Evolutionary conservation across 371 early-diverging fungal species (phyloP).

Genomic region (Mortierella sp.): DNA sequence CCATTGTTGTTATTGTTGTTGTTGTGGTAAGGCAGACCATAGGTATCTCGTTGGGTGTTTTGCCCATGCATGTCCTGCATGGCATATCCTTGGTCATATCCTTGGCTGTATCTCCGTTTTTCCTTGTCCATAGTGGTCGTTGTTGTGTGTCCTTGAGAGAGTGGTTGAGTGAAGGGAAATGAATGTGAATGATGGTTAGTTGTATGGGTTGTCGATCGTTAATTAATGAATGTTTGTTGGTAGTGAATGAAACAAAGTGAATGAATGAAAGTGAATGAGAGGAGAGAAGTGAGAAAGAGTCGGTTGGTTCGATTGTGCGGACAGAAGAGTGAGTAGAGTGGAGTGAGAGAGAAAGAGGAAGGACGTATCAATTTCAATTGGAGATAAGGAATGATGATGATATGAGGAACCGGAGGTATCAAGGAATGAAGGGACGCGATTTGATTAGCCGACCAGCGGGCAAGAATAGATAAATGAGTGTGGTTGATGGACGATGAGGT

Average conservation of each 20-base stretch:
- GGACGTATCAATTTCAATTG: not conserved
- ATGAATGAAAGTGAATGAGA: constrained; percentile 7
- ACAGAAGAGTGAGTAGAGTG: not conserved
- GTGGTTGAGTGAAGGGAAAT: not conserved
- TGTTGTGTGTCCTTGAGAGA: not conserved
- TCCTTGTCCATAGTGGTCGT: not conserved
- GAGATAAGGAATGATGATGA: not conserved
- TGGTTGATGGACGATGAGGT: not conserved
- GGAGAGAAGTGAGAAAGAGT: not conserved
- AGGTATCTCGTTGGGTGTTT: constrained; percentile 5
- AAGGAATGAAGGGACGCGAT: no score
- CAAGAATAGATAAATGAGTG: no score
- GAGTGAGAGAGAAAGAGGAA: not conserved
- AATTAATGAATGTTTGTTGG: no score
- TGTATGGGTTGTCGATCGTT: no score
- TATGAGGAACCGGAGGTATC: not conserved
- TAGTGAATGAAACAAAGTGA: not conserved
- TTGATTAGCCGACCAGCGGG: not conserved
- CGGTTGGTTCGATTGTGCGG: not conserved
- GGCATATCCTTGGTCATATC: constrained; percentile 1
- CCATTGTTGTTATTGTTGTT: not conserved
- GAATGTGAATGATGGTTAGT: not conserved
- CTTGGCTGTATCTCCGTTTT: not conserved
- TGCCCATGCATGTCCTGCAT: constrained; percentile 25
- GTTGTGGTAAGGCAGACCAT: constrained; percentile 1